phyloP scores from a whole-genome alignment of 2,329 filamentous ascomycete genomes.

The Apiospora marii region DNA sequence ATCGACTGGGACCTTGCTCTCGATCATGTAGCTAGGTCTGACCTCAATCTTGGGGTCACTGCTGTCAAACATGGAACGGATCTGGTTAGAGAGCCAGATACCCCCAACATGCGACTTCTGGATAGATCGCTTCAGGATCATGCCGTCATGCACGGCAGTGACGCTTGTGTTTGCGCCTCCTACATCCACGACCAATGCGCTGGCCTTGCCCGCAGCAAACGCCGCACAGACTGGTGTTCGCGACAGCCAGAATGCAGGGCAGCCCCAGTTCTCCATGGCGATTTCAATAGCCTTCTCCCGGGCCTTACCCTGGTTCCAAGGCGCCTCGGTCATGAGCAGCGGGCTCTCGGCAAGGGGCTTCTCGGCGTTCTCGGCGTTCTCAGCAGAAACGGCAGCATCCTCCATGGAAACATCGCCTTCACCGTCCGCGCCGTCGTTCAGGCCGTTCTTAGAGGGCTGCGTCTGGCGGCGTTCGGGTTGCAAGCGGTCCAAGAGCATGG shows the following conservation, averaged over 20 bases:
- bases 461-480: conserved; percentile 74
- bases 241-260: conserved; percentile 92
- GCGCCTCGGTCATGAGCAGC: conserved; percentile 90
- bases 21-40: conserved; percentile 85
- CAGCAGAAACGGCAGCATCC: conserved; percentile 37
- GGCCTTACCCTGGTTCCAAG: conserved; percentile 88
- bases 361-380: conserved; percentile 64
- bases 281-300: conserved; percentile 95
- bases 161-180: conserved; percentile 89
- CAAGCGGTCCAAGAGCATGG: conserved; percentile 86
- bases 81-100: conserved; percentile 88
- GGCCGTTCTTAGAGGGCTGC: conserved; percentile 76
- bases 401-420: conserved; percentile 69
- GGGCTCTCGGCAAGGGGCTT: conserved; percentile 90
- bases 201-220: conserved; percentile 92
- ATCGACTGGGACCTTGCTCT: conserved; percentile 88
- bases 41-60: conserved; percentile 76
- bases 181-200: conserved; percentile 90
- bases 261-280: conserved; percentile 96
- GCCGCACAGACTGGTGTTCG: conserved; percentile 88
- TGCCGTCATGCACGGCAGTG: conserved; percentile 91
- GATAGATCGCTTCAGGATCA: conserved; percentile 90
- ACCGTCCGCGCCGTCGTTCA: conserved; percentile 76
- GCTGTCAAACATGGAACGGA: conserved; percentile 79
- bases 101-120: conserved; percentile 87